Base-by-base conservation (phyloP, 139 green algal genomes). In the Coelastrella sp. region DNA sequence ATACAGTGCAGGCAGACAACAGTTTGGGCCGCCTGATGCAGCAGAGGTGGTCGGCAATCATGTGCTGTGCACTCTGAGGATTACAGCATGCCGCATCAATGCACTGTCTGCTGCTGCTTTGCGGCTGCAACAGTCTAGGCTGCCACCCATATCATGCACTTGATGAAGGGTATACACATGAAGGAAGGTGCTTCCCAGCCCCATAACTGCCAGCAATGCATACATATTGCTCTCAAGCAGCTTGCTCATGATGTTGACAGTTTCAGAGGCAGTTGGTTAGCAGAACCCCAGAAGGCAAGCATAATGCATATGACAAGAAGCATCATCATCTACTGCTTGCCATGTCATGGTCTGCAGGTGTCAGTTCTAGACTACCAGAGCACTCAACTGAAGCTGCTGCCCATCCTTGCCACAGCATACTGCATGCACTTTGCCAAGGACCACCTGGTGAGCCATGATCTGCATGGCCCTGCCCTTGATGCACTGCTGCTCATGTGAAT, bases 321-420 rank as follows among this genome's bases (percentile, higher is more conserved):
- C 73, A 27, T 56, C 19, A 15, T 19, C n/a, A 35, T 80, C 5
- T 5, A 80, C 73, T 80, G 73, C 27, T n/a, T n/a, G n/a, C n/a
- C n/a, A n/a, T 22, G 73, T n/a, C 10, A 19, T 22, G 17, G 73
- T 83, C 27, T 56, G 70, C 61, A 93, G 90, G 89, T 95, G 66
- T 90, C 94, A 17, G 93, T 98, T 82, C 93, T 98, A 84, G 96
- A 98, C 94, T 98, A 98, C 92, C 94, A 94, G 88, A 94, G 89
- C 85, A 95, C 96, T 74, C 96, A 98, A 92, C 76, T 92, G 84
- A 89, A 85, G 89, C 93, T 98, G 78, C 96, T 98, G 90, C 96
- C 96, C 12, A 91, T 97, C 92, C 93, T 98, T 86, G 95, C 96
- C 74, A 96, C 94, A 56, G 85, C 82, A 49, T 98, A 98, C 88